phyloP scores from a whole-genome alignment of 306 rosid species.

The Vicia sativa region DNA sequence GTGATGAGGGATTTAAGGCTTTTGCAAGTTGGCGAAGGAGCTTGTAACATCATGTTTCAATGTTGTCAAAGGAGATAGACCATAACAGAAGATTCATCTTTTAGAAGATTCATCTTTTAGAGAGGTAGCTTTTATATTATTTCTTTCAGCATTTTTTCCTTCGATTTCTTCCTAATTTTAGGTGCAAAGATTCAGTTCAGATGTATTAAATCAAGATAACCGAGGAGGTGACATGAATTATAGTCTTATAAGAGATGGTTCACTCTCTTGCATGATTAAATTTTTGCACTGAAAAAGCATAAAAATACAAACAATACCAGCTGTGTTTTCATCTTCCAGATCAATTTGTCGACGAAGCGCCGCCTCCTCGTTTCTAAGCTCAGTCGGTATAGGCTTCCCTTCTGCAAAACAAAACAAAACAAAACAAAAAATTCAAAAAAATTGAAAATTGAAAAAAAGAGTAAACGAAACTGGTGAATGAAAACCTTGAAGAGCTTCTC shows the following conservation, averaged over 20 bases:
- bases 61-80: conserved; percentile 68
- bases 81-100: conserved; percentile 78
- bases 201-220: background rate
- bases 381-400: conserved; percentile 91
- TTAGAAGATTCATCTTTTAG: too few relatives aligned
- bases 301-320: conserved; percentile 53
- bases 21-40: conserved; percentile 77
- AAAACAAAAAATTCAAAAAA: background rate
- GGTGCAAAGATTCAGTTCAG: conserved; percentile 1
- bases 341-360: conserved; percentile 83
- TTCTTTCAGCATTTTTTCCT: background rate
- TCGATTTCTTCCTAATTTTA: background rate
- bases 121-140: conserved; percentile 55
- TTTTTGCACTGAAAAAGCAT: background rate
- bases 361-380: conserved; percentile 88
- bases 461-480: background rate
- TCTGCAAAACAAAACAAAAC: conserved; percentile 47
- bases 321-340: conserved; percentile 76
- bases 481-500: conserved; percentile 76
- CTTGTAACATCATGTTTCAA: conserved; percentile 65
- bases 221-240: background rate
- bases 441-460: too few relatives aligned
- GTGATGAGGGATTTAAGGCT: too few relatives aligned
- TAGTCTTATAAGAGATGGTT: background rate
- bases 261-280: conserved; percentile 18